phyloP scores from a whole-genome alignment of 2,329 filamentous ascomycete species.

The Tolypocladium tropicale region DNA sequence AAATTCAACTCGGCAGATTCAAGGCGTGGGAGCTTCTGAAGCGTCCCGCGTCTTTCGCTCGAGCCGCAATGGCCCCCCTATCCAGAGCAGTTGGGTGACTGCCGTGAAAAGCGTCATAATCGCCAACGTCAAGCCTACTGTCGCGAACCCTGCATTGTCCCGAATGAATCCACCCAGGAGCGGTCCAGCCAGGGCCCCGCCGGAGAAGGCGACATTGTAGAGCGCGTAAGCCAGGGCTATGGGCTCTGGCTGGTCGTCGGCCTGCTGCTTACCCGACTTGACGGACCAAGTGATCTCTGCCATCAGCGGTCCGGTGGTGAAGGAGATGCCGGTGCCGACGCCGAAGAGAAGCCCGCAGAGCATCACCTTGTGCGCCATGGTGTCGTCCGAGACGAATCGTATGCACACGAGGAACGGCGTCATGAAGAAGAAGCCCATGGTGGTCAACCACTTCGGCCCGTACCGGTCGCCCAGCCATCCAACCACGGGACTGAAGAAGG shows the following conservation, averaged over 20 bases:
- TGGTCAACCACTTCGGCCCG: slow-evolving; percentile 22
- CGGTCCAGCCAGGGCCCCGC: slow-evolving; percentile 20
- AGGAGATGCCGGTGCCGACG: slow-evolving; percentile 17
- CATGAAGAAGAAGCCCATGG: slow-evolving; percentile 20
- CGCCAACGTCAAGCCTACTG: slow-evolving; percentile 21
- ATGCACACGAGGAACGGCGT: slow-evolving; percentile 23
- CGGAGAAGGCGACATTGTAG: slow-evolving; percentile 24
- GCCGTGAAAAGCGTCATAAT: slow-evolving; percentile 17
- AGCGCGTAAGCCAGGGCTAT: slow-evolving; percentile 24
- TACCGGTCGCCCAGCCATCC: slow-evolving; percentile 22
- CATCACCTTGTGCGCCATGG: slow-evolving; percentile 17
- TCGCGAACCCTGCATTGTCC: slow-evolving; percentile 20
- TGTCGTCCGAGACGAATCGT: slow-evolving; percentile 20
- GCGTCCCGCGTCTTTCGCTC: not conserved
- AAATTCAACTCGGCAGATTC: not conserved
- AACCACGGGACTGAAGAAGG: slow-evolving; percentile 18
- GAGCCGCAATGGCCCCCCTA: slow-evolving; percentile 13
- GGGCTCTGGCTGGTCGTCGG: slow-evolving; percentile 9
- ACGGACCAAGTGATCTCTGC: slow-evolving; percentile 25
- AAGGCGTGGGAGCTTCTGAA: not conserved
- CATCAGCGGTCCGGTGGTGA: slow-evolving; percentile 23
- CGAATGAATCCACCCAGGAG: slow-evolving; percentile 23
- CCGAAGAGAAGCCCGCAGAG: slow-evolving; percentile 21
- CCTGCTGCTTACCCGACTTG: slow-evolving; percentile 9
- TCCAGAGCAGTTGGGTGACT: slow-evolving; percentile 16